These are phyloP conservation scores for Platismatia glauca DNA, from an alignment of 495 filamentous ascomycete genomes.

Conservation along the genomic window DNA sequence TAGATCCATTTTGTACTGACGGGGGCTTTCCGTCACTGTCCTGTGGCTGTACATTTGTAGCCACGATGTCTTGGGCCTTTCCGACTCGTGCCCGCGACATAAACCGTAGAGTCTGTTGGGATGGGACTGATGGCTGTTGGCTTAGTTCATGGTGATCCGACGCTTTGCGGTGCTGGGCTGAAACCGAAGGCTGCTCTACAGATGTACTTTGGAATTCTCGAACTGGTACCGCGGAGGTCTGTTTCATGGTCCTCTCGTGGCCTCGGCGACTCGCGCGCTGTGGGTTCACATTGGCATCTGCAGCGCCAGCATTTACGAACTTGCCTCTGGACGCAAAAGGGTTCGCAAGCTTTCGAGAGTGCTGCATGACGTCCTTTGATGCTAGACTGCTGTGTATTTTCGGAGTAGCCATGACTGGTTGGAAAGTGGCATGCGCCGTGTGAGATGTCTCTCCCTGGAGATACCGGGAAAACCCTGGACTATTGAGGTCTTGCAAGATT, in stretches of 20 bases:
- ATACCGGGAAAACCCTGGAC: background rate
- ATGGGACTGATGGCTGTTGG: background rate
- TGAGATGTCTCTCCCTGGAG: background rate
- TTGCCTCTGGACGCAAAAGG: background rate
- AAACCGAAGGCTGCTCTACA: background rate
- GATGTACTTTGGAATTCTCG: background rate
- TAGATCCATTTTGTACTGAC: background rate
- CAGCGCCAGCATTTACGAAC: background rate
- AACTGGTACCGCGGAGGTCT: background rate
- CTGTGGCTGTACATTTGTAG: background rate
- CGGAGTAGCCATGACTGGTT: background rate
- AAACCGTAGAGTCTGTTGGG: background rate
- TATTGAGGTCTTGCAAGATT: constrained; percentile 2
- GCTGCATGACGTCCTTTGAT: background rate
- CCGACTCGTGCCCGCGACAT: background rate
- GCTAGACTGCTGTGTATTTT: background rate
- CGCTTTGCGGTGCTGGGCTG: background rate
- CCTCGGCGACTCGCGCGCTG: background rate
- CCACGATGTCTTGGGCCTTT: background rate
- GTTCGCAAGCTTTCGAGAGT: background rate
- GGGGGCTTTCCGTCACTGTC: background rate
- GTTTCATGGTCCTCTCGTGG: background rate
- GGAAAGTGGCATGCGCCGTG: background rate
- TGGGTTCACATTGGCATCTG: background rate
- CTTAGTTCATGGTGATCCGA: background rate